Evolutionary conservation across 23 red algal genomes (phyloP).

Genomic region (Gracilaria caudata): DNA sequence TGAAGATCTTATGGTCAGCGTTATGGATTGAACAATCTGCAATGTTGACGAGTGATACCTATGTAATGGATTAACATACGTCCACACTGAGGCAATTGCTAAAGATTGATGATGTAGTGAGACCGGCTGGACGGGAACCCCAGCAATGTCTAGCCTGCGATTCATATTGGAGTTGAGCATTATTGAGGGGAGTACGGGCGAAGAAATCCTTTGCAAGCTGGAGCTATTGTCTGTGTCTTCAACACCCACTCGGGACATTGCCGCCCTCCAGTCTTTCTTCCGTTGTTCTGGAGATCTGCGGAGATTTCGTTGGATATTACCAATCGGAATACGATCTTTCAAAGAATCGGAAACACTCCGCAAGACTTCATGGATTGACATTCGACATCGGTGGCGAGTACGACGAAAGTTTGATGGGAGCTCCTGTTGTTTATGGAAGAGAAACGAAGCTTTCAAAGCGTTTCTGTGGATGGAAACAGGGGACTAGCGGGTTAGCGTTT

Average conservation of each 20-base stretch:
- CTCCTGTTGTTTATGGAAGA: background rate
- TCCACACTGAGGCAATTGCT: background rate
- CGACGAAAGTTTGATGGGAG: background rate
- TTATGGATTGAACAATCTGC: background rate
- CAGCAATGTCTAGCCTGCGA: background rate
- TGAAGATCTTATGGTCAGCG: background rate
- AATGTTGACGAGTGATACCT: background rate
- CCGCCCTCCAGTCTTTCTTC: constrained; percentile 13
- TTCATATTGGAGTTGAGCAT: background rate
- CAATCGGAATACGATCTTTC: background rate
- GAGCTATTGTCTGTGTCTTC: background rate
- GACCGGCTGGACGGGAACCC: background rate
- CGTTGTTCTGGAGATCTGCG: constrained; percentile 22
- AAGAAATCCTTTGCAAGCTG: background rate
- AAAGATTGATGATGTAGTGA: background rate
- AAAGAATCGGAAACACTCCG: background rate
- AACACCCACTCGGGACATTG: background rate
- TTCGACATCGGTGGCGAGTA: constrained; percentile 3
- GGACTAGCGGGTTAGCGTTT: background rate
- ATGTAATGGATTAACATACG: background rate
- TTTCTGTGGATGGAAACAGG: background rate
- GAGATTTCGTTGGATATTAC: background rate
- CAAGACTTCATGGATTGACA: background rate
- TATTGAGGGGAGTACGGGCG: background rate
- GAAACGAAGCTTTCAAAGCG: constrained; percentile 7